Evolutionary conservation across 441 rosid genomes (phyloP).

Genomic region (Viola pubescens): DNA sequence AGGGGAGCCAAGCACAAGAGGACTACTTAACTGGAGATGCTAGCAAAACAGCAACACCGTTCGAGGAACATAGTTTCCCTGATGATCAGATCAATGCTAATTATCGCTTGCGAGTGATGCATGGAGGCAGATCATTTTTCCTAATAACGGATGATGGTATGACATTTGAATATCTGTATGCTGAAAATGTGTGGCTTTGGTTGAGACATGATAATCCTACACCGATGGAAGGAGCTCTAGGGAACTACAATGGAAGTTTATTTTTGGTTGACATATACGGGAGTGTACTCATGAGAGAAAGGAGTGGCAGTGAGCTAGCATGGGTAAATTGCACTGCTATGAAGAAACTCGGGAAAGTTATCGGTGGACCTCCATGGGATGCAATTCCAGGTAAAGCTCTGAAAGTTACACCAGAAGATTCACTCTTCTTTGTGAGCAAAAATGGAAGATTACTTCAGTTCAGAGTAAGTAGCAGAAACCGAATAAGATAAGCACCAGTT

Average conservation of each 20-base stretch:
- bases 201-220: conserved; percentile 59
- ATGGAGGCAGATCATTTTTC: conserved; percentile 50
- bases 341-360: conserved; percentile 46
- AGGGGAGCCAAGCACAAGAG: conserved; percentile 31
- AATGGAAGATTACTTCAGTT: conserved; percentile 58
- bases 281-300: conserved; percentile 50
- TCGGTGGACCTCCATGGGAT: conserved; percentile 65
- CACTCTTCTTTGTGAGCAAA: conserved; percentile 58
- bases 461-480: conserved; percentile 39
- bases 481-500: not conserved
- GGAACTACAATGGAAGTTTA: conserved; percentile 60
- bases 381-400: conserved; percentile 39
- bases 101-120: conserved; percentile 51
- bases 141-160: conserved; percentile 41
- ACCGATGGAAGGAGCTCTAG: conserved; percentile 48
- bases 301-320: conserved; percentile 33
- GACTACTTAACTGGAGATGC: conserved; percentile 34
- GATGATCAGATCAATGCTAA: conserved; percentile 36
- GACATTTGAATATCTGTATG: conserved; percentile 50
- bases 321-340: conserved; percentile 66
- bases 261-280: conserved; percentile 48
- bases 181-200: conserved; percentile 62
- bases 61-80: conserved; percentile 25
- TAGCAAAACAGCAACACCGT: conserved; percentile 10
- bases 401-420: conserved; percentile 49